Base-by-base conservation (phyloP, 768 basidiomycete species). In the Heimioporus sp. region DNA sequence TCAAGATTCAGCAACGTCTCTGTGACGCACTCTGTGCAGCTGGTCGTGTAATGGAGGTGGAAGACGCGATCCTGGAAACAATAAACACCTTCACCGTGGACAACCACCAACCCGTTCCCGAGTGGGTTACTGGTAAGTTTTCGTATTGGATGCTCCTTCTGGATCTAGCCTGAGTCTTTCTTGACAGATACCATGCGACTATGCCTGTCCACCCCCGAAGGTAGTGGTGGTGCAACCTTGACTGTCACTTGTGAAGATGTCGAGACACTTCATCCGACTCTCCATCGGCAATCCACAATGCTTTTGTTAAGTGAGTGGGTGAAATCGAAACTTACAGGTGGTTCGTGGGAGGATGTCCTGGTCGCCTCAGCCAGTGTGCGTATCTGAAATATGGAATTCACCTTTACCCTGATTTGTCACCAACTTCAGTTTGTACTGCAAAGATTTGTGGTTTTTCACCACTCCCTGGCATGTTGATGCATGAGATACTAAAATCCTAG, bases 1-100 rank as follows among this genome's bases (percentile, higher is more conserved):
- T 30, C n/a, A 11, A 21, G n/a, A 40, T 52, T 28, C 44, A 12
- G 16, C 47, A 39, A 12, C 24, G 43, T 10, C 37, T 49, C 15
- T 58, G 56, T 11, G 53, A 55, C 15, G 35, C 48, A 2, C 17
- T 52, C 1, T 58, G 49, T 46, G 24, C 36, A 0, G 35, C 20
- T 1, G 48, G 54, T 34, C 42, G 24, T 28, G 24, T 28, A 28
- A 28, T 28, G 24, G 24, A 28, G 24, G 24, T 28, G 24, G 24
- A 28, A 28, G 24, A 28, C 5, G 24, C 24, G 5, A 28, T 28
- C 24, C 24, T 28, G 7, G 24, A 28, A 12, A 13, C 7, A 13
- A 40, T 40, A 13, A 48, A 53, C 0, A 48, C 36, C 0, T 5
- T 21, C 7, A 35, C 11, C 4, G 34, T 12, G 3, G 34, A 35